Base-by-base conservation (phyloP, 805 yeast genomes). In the Scheffersomyces amazonensis region DNA sequence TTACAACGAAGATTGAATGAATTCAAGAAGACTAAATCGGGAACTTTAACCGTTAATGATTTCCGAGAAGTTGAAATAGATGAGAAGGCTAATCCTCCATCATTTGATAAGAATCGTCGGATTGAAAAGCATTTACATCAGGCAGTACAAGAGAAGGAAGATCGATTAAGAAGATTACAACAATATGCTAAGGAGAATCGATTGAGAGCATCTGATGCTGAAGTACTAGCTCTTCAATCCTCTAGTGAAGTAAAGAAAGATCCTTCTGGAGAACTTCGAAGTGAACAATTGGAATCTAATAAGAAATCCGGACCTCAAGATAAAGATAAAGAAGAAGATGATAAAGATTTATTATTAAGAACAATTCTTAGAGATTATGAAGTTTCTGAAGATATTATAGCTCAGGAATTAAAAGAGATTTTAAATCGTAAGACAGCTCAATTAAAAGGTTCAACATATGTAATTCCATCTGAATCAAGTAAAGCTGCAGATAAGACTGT, bases 1-100 rank as follows among this genome's bases (percentile, higher is more conserved):
- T 73, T 93, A 34, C 98, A 93, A 57, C 77, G 87, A 47, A 75
- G 99, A 48, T 73, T 93, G 48, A 84, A 84, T 49, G 99, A 93
- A 64, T 93, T 93, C 56, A 82, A 80, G 47, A 71, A 72, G 37
- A 89, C 98, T 0, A 67, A 76, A 13, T 80, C 96, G 0, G 95
- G 88, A 1, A 64, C 67, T 8, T 62, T 91, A 43, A 79, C 96
- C 0, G 81, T 93, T 15, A 71, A 75, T 32, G 83, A 79, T 31
- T 91, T 93, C 54, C 73, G 98, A 50, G 75, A 69, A 16, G 67
- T 74, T 2, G 60, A 28, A 8, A 32, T 43, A 45, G 60, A 73
- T 31, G 54, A 73, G 47, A 55, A 68, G 9, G 72, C 87, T 0
- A 72, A 81, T 35, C 99, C 99, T 1, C 99, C 99, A 0, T 81